These are phyloP conservation scores for Penstemon barbatus DNA, from an alignment of 257 asterid species.

Conservation along the genomic window DNA sequence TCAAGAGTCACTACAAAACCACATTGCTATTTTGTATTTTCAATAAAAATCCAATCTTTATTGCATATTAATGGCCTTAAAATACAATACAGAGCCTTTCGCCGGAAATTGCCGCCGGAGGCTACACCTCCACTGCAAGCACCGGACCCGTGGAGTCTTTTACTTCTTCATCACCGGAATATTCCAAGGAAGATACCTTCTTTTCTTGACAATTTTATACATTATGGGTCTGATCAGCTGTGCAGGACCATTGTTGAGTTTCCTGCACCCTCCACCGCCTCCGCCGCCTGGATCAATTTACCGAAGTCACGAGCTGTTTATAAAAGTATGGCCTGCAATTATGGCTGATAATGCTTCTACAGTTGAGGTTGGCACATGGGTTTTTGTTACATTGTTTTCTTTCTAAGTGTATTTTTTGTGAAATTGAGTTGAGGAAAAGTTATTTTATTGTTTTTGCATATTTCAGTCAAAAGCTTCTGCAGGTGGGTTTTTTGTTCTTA, in stretches of 20 bases:
- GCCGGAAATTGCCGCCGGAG: conserved; percentile 44
- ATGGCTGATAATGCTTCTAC: conserved; percentile 61
- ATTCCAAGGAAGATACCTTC: conserved; percentile 47
- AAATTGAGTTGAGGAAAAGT: background rate
- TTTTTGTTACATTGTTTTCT: conserved; percentile 1
- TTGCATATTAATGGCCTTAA: conserved; percentile 40
- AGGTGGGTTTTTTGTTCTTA: background rate
- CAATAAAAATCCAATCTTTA: conserved; percentile 27
- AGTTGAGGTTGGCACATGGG: conserved; percentile 47
- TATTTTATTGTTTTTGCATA: background rate
- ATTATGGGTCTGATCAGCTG: conserved; percentile 66
- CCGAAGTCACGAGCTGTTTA: conserved; percentile 63
- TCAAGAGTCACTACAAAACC: conserved; percentile 16
- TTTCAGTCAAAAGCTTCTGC: too few species aligned
- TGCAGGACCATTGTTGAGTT: conserved; percentile 55
- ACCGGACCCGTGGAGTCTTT: conserved; percentile 42
- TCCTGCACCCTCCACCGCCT: conserved; percentile 60
- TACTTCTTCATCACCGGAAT: conserved; percentile 42
- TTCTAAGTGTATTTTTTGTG: background rate
- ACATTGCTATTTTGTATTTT: background rate
- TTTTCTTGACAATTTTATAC: conserved; percentile 51
- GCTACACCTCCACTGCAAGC: conserved; percentile 47
- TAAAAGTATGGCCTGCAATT: conserved; percentile 65
- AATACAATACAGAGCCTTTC: conserved; percentile 44
- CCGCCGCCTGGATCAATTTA: conserved; percentile 62